These are phyloP conservation scores for Fusarium hostae DNA, from an alignment of 2,329 filamentous ascomycete species.

Conservation along the genomic window DNA sequence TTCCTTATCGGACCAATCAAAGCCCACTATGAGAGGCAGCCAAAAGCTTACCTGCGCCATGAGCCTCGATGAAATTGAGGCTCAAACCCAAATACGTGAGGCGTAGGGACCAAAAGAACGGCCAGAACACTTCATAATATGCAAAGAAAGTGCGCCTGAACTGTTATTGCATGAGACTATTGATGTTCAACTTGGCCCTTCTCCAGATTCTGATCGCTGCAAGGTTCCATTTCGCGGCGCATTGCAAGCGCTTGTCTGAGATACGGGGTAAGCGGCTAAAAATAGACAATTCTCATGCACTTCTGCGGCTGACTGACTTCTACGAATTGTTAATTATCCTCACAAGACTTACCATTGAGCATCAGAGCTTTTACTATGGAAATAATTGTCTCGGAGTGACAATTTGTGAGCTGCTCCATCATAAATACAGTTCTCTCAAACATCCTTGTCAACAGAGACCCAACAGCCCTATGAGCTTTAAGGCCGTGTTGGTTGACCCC, in stretches of 20 bases:
- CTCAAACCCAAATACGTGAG: neutral
- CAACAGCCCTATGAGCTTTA: neutral
- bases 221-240: neutral
- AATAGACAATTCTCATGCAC: too few relatives aligned
- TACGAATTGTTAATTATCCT: neutral
- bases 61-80: neutral
- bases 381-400: accelerated
- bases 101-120: neutral
- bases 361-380: neutral
- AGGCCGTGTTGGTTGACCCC: neutral
- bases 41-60: neutral
- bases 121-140: neutral
- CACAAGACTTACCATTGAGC: neutral
- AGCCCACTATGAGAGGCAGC: accelerated
- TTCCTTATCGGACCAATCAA: neutral
- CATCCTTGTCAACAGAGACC: neutral
- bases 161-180: accelerated
- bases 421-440: neutral
- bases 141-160: neutral
- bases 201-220: neutral
- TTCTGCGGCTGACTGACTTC: neutral
- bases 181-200: accelerated
- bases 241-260: neutral
- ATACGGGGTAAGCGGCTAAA: neutral
- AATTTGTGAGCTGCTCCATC: neutral